These are phyloP conservation scores for Streptanthus diversifolius DNA, from an alignment of 345 rosid genomes.

Conservation along the genomic window DNA sequence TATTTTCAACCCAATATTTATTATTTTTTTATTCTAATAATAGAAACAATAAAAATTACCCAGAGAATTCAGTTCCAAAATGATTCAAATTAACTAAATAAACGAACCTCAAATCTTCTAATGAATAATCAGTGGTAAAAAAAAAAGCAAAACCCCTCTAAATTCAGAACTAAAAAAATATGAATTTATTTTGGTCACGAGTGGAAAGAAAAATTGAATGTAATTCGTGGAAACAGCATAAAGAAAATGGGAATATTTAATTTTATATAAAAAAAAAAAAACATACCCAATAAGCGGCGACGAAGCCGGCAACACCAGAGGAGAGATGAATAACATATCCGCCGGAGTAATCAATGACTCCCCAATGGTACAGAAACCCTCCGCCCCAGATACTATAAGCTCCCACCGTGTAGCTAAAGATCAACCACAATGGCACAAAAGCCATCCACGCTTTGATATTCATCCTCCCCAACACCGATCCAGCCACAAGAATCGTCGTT, in stretches of 20 bases:
- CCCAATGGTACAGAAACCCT: slow-evolving; percentile 75
- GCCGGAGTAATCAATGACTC: slow-evolving; percentile 80
- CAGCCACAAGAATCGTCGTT: slow-evolving; percentile 63
- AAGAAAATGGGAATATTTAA: not conserved
- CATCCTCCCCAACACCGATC: slow-evolving; percentile 79
- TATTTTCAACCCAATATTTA: not conserved
- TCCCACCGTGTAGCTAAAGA: slow-evolving; percentile 71
- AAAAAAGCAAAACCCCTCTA: not conserved
- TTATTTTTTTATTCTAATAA: not conserved
- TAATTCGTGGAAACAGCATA: not conserved
- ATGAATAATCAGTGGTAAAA: not conserved
- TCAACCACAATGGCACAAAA: slow-evolving; percentile 73
- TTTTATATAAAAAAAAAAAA: not conserved
- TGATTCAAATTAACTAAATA: slow-evolving; percentile 13
- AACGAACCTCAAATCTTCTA: not conserved
- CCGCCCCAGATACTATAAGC: slow-evolving; percentile 86
- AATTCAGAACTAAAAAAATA: not conserved
- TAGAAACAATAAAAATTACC: not conserved
- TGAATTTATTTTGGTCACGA: not conserved
- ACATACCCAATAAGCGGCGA: slow-evolving; percentile 79
- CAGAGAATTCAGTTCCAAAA: slow-evolving; percentile 1
- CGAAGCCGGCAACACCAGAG: slow-evolving; percentile 69
- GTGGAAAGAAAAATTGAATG: not conserved
- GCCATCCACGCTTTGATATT: slow-evolving; percentile 86
- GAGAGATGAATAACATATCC: slow-evolving; percentile 81